phyloP scores from a whole-genome alignment of 495 filamentous ascomycete species.

The Penicillium subrubescens region DNA sequence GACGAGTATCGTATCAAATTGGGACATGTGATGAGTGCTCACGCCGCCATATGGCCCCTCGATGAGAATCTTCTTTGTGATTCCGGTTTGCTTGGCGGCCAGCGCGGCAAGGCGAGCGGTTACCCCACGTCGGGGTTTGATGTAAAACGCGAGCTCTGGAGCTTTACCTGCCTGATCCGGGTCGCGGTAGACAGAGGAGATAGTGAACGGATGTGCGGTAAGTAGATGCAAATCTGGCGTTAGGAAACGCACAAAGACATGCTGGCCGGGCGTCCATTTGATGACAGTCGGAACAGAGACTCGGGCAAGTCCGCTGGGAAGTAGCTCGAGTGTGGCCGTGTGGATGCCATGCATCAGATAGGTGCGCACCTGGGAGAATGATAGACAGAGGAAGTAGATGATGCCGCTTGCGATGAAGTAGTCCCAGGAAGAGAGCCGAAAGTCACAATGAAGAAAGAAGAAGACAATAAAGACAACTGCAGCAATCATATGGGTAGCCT shows the following conservation, averaged over 20 bases:
- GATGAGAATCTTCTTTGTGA: conserved; percentile 38
- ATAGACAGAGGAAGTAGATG: conserved; percentile 48
- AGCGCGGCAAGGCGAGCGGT: conserved; percentile 42
- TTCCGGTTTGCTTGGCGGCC: conserved; percentile 32
- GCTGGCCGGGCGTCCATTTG: conserved; percentile 51
- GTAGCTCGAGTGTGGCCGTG: conserved; percentile 44
- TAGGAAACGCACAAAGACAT: conserved; percentile 53
- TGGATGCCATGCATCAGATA: conserved; percentile 49
- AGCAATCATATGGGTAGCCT: conserved; percentile 49
- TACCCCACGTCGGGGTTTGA: conserved; percentile 43
- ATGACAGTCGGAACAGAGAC: conserved; percentile 49
- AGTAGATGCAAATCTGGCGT: conserved; percentile 42
- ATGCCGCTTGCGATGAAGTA: conserved; percentile 61
- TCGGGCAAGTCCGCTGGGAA: conserved; percentile 44
- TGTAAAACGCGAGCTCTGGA: conserved; percentile 45
- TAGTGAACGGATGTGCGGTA: conserved; percentile 56
- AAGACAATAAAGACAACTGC: conserved; percentile 50
- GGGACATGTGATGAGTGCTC: conserved; percentile 21
- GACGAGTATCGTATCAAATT: conserved; percentile 44
- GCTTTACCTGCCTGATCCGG: conserved; percentile 21
- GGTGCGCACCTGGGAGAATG: conserved; percentile 46
- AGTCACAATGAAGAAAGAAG: conserved; percentile 46
- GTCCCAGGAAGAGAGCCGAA: conserved; percentile 56
- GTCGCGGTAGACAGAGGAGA: conserved; percentile 41
- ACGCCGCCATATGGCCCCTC: conserved; percentile 57